Percentiles rank a stretch among this genome's conserved stretches.
Evolutionary conservation across 1,284 basidiomycete genomes (phyloP).

Genomic region (Rhodotorula sp.): DNA sequence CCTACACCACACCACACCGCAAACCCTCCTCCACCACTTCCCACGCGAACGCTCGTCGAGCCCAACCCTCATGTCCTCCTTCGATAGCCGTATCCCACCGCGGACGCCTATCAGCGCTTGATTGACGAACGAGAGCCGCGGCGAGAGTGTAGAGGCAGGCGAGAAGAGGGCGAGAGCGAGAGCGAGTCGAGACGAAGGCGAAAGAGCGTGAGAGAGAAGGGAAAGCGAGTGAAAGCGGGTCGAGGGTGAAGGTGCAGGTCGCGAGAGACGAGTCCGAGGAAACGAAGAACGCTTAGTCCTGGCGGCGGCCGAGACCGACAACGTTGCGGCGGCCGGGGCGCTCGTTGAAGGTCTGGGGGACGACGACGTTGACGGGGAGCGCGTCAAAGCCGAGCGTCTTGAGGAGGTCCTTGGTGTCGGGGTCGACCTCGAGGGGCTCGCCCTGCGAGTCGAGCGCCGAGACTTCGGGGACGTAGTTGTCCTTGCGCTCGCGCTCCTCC

Average conservation of each 20-base stretch:
- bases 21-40: too few species aligned
- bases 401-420: conserved; percentile 88
- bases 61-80: too few species aligned
- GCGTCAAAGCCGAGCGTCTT: conserved; percentile 86
- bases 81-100: too few species aligned
- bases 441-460: conserved; percentile 80
- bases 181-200: neutral
- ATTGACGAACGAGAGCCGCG: neutral
- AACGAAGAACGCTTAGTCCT: conserved; percentile 10
- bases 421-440: conserved; percentile 78
- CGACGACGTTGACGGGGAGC: conserved; percentile 69
- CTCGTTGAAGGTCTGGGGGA: conserved; percentile 56
- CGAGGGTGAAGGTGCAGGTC: too few species aligned
- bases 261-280: neutral
- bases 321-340: conserved; percentile 34
- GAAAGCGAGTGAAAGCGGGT: neutral
- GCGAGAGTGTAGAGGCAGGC: neutral
- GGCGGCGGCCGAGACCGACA: conserved; percentile 37
- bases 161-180: neutral
- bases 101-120: too few species aligned
- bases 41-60: too few species aligned
- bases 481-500: conserved; percentile 99
- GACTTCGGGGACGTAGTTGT: conserved; percentile 95
- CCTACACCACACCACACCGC: too few species aligned
- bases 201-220: too few species aligned